Evolutionary conservation across 805 yeast genomes (phyloP).

Genomic region (Teunomyces stri): DNA sequence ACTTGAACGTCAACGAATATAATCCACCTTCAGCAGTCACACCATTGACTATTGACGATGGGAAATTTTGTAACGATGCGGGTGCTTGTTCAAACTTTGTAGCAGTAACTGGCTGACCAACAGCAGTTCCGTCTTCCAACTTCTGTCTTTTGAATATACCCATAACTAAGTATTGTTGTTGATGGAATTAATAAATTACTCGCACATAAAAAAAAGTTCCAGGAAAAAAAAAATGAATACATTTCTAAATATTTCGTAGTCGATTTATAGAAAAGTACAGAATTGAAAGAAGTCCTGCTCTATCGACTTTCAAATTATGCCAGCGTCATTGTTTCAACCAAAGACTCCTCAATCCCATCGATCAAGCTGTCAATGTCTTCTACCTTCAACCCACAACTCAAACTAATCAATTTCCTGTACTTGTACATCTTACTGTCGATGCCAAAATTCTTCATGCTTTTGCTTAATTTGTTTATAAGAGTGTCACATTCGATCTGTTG

Average conservation of each 20-base stretch:
- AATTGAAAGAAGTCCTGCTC: slow-evolving; percentile 1
- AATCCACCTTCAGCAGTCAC: slow-evolving; percentile 42
- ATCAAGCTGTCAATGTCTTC: slow-evolving; percentile 80
- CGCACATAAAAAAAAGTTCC: background rate
- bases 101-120: slow-evolving; percentile 6
- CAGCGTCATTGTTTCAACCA: slow-evolving; percentile 4
- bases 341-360: slow-evolving; percentile 56
- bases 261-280: background rate
- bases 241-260: background rate
- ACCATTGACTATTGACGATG: slow-evolving; percentile 40
- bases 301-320: background rate
- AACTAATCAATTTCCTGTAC: slow-evolving; percentile 73
- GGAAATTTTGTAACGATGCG: slow-evolving; percentile 22
- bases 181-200: background rate
- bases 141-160: slow-evolving; percentile 8
- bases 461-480: slow-evolving; percentile 48
- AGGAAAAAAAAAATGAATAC: background rate
- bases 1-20: slow-evolving; percentile 39
- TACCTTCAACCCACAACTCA: slow-evolving; percentile 71
- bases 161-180: slow-evolving; percentile 1
- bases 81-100: slow-evolving; percentile 18
- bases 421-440: slow-evolving; percentile 61
- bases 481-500: slow-evolving; percentile 51
- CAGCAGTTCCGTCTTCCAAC: slow-evolving; percentile 3
- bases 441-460: slow-evolving; percentile 40